These are phyloP conservation scores for Fusarium anthophilum DNA, from an alignment of 2,329 filamentous ascomycete genomes.

Conservation along the genomic window DNA sequence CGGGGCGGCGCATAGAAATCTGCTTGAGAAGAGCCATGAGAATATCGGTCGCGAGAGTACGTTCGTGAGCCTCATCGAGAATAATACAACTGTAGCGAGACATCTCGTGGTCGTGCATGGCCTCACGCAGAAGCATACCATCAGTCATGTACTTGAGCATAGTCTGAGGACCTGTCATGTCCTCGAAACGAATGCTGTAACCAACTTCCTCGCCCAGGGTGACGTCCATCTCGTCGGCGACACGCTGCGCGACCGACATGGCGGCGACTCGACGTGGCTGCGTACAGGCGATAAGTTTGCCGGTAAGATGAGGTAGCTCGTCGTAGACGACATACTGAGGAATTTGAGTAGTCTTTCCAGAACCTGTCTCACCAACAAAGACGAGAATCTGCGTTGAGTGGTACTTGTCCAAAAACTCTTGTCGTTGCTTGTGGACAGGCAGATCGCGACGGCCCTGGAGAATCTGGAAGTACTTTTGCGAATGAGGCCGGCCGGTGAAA, in stretches of 20 bases:
- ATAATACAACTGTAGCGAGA: slow-evolving; percentile 97
- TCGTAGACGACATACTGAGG: slow-evolving; percentile 98
- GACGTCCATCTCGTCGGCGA: slow-evolving; percentile 96
- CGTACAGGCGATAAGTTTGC: slow-evolving; percentile 95
- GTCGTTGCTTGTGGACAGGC: slow-evolving; percentile 90
- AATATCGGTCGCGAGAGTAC: slow-evolving; percentile 96
- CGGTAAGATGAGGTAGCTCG: slow-evolving; percentile 85
- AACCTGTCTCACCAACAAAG: slow-evolving; percentile 98
- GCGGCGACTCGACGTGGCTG: slow-evolving; percentile 97
- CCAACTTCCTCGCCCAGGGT: slow-evolving; percentile 92
- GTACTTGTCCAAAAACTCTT: slow-evolving; percentile 94
- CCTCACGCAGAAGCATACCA: slow-evolving; percentile 96
- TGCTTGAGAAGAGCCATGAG: slow-evolving; percentile 97
- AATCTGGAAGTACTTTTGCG: slow-evolving; percentile 89
- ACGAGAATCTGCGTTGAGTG: slow-evolving; percentile 96
- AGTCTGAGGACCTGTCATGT: slow-evolving; percentile 87
- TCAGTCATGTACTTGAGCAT: slow-evolving; percentile 99
- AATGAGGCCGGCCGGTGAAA: slow-evolving; percentile 82
- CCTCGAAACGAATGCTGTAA: slow-evolving; percentile 99
- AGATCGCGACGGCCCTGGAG: slow-evolving; percentile 84
- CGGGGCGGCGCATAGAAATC: slow-evolving; percentile 80
- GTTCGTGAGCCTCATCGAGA: slow-evolving; percentile 97
- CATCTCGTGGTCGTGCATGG: slow-evolving; percentile 94
- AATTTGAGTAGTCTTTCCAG: slow-evolving; percentile 98
- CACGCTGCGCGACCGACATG: slow-evolving; percentile 98